Evolutionary conservation across 2,329 filamentous ascomycete genomes (phyloP).

Genomic region (Fusarium subglutinans): DNA sequence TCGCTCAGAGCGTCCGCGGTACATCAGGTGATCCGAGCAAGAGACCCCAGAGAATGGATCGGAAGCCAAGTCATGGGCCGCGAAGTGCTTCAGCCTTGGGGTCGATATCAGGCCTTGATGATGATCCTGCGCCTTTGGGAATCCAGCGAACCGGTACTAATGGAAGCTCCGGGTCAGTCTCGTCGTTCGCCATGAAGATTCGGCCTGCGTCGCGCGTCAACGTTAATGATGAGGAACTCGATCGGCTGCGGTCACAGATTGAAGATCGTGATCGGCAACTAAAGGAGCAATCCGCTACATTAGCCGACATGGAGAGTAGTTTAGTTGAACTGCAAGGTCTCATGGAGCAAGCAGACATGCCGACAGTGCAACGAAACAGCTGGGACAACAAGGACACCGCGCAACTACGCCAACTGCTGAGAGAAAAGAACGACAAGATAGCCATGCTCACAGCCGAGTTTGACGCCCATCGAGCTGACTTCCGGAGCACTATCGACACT

Average conservation of each 20-base stretch:
- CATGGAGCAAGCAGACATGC: conserved; percentile 66
- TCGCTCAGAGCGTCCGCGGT: conserved; percentile 71
- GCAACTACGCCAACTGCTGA: conserved; percentile 82
- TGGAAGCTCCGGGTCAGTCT: conserved; percentile 63
- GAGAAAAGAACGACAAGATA: conserved; percentile 98
- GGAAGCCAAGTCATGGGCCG: conserved; percentile 62
- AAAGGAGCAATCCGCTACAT: conserved; percentile 83
- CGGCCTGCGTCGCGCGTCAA: conserved; percentile 63
- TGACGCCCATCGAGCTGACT: conserved; percentile 92
- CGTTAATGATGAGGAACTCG: conserved; percentile 75
- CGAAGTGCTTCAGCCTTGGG: conserved; percentile 70
- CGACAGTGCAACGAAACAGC: conserved; percentile 55
- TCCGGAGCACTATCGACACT: conserved; percentile 95
- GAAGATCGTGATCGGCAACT: conserved; percentile 87
- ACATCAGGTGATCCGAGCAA: conserved; percentile 71
- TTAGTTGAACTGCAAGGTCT: conserved; percentile 79
- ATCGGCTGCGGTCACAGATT: conserved; percentile 76
- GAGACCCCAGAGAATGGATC: conserved; percentile 56
- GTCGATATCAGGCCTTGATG: conserved; percentile 61
- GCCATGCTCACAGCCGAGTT: conserved; percentile 93
- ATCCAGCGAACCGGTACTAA: conserved; percentile 63
- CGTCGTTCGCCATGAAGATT: conserved; percentile 63
- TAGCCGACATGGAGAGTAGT: conserved; percentile 90
- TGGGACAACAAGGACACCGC: conserved; percentile 76
- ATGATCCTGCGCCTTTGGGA: conserved; percentile 65